phyloP scores from a whole-genome alignment of 805 yeast genomes.

The Candida argentea region DNA sequence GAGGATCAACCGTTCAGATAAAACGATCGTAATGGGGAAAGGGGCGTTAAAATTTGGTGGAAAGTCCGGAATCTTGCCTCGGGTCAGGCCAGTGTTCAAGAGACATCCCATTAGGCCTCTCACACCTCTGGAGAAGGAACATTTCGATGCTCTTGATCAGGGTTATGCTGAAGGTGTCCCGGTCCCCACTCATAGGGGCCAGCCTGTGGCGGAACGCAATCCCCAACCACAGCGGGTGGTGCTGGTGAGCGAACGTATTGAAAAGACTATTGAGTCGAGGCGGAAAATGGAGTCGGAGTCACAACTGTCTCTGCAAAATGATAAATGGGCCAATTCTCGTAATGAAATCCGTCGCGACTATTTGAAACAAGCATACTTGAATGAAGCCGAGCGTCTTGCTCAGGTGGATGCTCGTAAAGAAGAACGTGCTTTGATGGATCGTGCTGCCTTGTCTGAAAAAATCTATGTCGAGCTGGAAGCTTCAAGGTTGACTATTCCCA shows the following conservation, averaged over 20 bases:
- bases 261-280: slow-evolving; percentile 40
- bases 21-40: slow-evolving; percentile 32
- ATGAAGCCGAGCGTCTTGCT: slow-evolving; percentile 36
- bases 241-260: slow-evolving; percentile 52
- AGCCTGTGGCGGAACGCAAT: slow-evolving; percentile 37
- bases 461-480: slow-evolving; percentile 40
- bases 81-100: slow-evolving; percentile 65
- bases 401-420: slow-evolving; percentile 18
- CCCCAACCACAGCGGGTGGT: slow-evolving; percentile 43
- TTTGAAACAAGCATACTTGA: slow-evolving; percentile 49
- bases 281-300: slow-evolving; percentile 23
- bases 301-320: slow-evolving; percentile 18
- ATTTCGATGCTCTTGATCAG: slow-evolving; percentile 36
- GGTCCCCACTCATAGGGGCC: slow-evolving; percentile 49
- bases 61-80: slow-evolving; percentile 78
- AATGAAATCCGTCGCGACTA: slow-evolving; percentile 66
- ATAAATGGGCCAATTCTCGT: slow-evolving; percentile 39
- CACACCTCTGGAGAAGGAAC: slow-evolving; percentile 28
- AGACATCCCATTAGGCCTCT: slow-evolving; percentile 44
- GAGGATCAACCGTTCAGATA: background rate
- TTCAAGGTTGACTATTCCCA: slow-evolving; percentile 64
- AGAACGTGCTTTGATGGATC: slow-evolving; percentile 9
- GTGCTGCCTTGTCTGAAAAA: too few relatives aligned
- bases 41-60: slow-evolving; percentile 43
- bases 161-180: slow-evolving; percentile 68